phyloP scores from a whole-genome alignment of 1,139 yeast species.

The Taphrina flavorubra region DNA sequence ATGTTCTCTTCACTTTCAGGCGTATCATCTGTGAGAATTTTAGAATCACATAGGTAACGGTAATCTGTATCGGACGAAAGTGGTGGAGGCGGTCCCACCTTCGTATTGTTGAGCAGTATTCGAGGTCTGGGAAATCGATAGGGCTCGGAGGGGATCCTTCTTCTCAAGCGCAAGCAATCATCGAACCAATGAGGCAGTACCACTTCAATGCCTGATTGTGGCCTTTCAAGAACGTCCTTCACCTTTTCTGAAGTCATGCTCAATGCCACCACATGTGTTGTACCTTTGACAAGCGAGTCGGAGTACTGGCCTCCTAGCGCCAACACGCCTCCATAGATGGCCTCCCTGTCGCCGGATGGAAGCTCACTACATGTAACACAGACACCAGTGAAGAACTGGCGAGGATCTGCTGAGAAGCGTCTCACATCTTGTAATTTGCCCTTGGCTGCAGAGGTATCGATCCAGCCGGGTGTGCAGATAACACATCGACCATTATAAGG shows the following conservation, averaged over 20 bases:
- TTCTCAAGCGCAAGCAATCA: conserved; percentile 65
- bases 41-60: conserved; percentile 16
- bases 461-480: conserved; percentile 24
- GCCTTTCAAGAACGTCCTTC: conserved; percentile 42
- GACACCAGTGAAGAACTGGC: conserved; percentile 65
- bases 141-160: conserved; percentile 60
- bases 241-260: conserved; percentile 58
- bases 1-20: conserved; percentile 45
- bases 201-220: conserved; percentile 55
- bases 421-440: conserved; percentile 26
- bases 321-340: conserved; percentile 67
- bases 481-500: conserved; percentile 6
- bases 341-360: conserved; percentile 66
- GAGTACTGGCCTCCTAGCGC: conserved; percentile 78
- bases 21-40: neutral
- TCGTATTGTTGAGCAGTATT: conserved; percentile 32
- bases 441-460: conserved; percentile 8
- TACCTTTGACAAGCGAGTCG: conserved; percentile 67
- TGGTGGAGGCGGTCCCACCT: conserved; percentile 25
- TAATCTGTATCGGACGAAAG: conserved; percentile 25
- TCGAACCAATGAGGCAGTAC: conserved; percentile 79
- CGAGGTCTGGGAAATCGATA: conserved; percentile 57
- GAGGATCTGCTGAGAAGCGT: conserved; percentile 66
- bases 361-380: conserved; percentile 68
- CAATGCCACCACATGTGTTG: conserved; percentile 76